Percentiles rank a stretch among this genome's conserved stretches.
Conservation (phyloP, 164 flowering plant genomes). For the Pachysandra terminalis region DNA sequence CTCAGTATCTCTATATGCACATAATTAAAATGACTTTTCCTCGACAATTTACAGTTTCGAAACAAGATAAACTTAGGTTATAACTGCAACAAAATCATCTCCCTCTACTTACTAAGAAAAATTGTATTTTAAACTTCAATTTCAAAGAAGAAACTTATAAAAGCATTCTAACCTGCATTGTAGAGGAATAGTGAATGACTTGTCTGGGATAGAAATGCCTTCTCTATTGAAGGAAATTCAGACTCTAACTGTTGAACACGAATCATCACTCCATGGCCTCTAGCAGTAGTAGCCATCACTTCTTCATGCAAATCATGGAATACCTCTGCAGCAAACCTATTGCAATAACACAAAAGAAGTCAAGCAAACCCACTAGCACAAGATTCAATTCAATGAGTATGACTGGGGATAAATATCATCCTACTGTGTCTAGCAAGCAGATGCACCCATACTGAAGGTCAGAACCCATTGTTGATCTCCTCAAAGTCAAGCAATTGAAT, state of each 20-base stretch:
- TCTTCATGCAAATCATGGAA: slow-evolving; percentile 96
- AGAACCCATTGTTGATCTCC: not conserved
- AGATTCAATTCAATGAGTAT: not conserved
- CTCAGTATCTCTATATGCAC: not conserved
- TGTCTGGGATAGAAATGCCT: slow-evolving; percentile 75
- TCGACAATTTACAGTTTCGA: not conserved
- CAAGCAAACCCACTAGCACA: not conserved
- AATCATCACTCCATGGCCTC: slow-evolving; percentile 84
- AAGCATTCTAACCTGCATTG: slow-evolving; percentile 53
- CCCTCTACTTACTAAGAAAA: not conserved
- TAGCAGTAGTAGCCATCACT: slow-evolving; percentile 86
- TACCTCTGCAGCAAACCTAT: slow-evolving; percentile 97
- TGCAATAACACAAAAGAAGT: slow-evolving; percentile 15
- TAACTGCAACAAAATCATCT: not conserved
- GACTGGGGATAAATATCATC: not conserved
- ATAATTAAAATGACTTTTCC: not conserved
- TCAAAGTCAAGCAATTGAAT: not conserved
- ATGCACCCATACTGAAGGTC: not conserved
- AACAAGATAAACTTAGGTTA: not conserved
- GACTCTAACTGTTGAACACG: slow-evolving; percentile 95
- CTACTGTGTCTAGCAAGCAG: not conserved
- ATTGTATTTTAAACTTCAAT: not conserved
- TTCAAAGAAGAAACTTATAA: not conserved
- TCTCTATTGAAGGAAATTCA: slow-evolving; percentile 83
- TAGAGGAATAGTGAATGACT: slow-evolving; percentile 51